Conservation (phyloP, 2,329 filamentous ascomycete genomes). For the Coniochaeta sp. region DNA sequence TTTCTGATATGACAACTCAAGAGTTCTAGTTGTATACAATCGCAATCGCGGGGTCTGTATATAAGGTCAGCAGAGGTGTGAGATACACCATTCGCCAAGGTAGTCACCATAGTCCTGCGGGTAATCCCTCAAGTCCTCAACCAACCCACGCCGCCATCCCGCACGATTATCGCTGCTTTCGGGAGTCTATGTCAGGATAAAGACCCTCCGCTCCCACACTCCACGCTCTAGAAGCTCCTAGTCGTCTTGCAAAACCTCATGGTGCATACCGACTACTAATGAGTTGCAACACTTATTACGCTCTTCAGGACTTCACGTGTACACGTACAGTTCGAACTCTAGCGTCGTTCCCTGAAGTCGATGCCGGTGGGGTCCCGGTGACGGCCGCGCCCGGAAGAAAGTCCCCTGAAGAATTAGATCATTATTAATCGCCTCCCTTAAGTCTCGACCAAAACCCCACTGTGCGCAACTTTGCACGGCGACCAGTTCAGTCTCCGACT, state of each 20-base stretch:
- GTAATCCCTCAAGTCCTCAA: neutral
- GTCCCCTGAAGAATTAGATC: neutral
- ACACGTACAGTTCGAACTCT: neutral
- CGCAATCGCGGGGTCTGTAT: neutral
- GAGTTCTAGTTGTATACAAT: neutral
- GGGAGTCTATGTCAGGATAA: neutral
- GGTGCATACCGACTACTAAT: neutral
- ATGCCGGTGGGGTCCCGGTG: neutral
- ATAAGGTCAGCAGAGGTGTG: neutral
- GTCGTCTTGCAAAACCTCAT: neutral
- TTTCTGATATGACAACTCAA: neutral
- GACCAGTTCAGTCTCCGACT: neutral
- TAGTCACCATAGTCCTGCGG: neutral
- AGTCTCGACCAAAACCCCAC: neutral
- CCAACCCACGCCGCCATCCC: neutral
- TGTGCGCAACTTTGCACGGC: neutral
- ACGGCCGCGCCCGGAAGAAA: neutral
- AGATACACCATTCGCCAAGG: neutral
- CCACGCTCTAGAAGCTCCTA: neutral
- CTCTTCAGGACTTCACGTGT: neutral
- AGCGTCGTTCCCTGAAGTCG: neutral
- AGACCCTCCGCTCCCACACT: neutral
- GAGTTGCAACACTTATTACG: neutral
- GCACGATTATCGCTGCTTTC: neutral
- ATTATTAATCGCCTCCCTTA: conserved; percentile 1